phyloP scores from a whole-genome alignment of 1,284 basidiomycete species.

The Phylloporus sp. region DNA sequence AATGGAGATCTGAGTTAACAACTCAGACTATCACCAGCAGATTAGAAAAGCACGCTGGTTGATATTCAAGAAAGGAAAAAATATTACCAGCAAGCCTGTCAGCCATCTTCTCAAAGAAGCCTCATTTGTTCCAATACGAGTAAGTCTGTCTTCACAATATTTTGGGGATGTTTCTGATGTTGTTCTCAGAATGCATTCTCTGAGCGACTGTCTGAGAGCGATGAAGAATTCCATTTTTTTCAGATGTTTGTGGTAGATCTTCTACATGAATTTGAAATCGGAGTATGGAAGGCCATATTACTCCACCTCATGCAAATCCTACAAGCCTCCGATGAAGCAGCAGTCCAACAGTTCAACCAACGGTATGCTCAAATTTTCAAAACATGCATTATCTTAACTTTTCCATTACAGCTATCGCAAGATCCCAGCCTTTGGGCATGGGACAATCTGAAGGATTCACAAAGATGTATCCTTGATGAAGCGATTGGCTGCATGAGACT shows the following conservation, averaged over 20 bases:
- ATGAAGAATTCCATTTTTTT: neutral
- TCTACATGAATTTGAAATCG: neutral
- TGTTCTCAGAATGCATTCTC: neutral
- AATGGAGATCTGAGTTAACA: no score
- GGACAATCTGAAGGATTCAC: neutral
- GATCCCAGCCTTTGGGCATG: neutral
- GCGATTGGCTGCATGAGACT: neutral
- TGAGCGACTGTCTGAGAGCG: neutral
- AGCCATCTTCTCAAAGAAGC: no score
- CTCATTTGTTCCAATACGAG: neutral
- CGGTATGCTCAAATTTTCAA: neutral
- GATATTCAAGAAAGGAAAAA: no score
- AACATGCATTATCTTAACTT: neutral
- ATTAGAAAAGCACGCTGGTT: no score
- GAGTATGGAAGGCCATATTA: neutral
- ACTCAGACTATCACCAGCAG: no score
- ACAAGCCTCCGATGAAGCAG: neutral
- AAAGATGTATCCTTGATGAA: constrained; percentile 2
- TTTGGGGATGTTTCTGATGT: no score
- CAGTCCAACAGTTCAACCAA: neutral
- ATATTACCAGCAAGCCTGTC: no score
- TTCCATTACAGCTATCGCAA: neutral
- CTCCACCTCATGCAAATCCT: neutral
- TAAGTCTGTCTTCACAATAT: neutral
- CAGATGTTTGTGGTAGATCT: neutral